Evolutionary conservation across 2,329 filamentous ascomycete genomes (phyloP), one percentile per base, ranked within the genome.

Genomic region (Fusarium algeriense): DNA sequence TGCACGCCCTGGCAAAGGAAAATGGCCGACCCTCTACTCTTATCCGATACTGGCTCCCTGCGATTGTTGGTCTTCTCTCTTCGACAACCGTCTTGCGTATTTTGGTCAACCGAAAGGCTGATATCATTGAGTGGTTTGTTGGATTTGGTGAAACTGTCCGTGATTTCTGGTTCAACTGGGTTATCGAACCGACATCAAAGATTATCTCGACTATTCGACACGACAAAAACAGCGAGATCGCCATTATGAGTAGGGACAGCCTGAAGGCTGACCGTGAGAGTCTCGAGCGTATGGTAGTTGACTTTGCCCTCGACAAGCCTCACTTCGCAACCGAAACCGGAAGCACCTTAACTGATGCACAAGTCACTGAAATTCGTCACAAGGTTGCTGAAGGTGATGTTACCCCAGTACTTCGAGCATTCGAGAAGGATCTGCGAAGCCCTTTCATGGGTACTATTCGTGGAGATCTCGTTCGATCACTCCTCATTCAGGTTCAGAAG

Each of bases 121-220:
- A 95, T 73, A 91, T 99, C 23, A 72, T 93, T 30, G 86, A 89
- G 49, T 98, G 95, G 94, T 85, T 97, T 46, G 85, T 87, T 38
- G 92, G 96, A 70, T 83, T 97, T 30, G 95, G 94, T 11, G 84
- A 85, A 3, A 99, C 96, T 0, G 83, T 91, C 2, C 87, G 93
- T 58, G 95, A 97, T 80, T 99, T 99, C 79, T 98, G 95, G 93
- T 86, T 91, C 66, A 99, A 99, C 80, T 99, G 96, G 96, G 92
- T 99, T 6, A 84, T 99, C 14, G 92, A 97, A 71, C 96, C 96
- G 0, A 86, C 90, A 2, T 90, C 90, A 75, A 95, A 94, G 78
- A 87, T 99, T 20, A 89, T 99, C 63, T 91, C 92, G 52, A 99
- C 96, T 0, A 98, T 99, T 73, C 91, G 95, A 8, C 96, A 98